Evolutionary conservation across 2,329 filamentous ascomycete genomes (phyloP), one percentile per base, ranked within the genome.

Genomic region (Beauveria rudraprayagi): DNA sequence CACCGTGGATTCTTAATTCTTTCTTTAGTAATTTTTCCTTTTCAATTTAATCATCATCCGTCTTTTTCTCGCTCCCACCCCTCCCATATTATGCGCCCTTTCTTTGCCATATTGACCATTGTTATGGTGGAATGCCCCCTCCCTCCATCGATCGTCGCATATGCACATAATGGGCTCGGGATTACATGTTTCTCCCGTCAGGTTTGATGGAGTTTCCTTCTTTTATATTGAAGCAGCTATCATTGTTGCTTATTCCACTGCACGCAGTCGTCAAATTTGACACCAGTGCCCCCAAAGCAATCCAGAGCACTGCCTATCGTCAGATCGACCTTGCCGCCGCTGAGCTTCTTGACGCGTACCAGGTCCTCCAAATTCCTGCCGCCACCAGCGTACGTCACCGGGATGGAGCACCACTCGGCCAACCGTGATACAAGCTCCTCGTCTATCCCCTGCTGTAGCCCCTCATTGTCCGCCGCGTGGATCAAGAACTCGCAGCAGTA

Each of bases 401-500:
- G 94, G 67, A 96, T 93, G 44, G 80, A 86, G 72, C 91, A 96
- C 92, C 94, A 97, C 66, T 87, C 77, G 1, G 91, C 86, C 56
- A 99, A 78, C 66, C 81, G 84, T 66, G 80, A 75, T 9, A 99
- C 91, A 14, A 99, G 81, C 66, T 88, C 82, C 72, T 94, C 88
- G 68, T 99, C 94, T 65, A 99, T 90, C 52, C 94, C 94, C 69
- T 85, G 83, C 73, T 97, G 94, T 48, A 97, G 80, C 14, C 94
- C 94, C 76, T 99, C 94, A 65, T 96, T 94, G 73, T 99, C 94
- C 47, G 94, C 94, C 17, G 94, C 94, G 72, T 99, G 94, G 70
- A 99, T 94, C 59, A 99, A 83, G 70, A 99, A 97, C 73, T 99
- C 94, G 64, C 90, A 91, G 78, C 94, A 97, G 75, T 94, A 94